Evolutionary conservation across 805 yeast genomes (phyloP), one percentile per base, ranked within the genome.

Genomic region (Saccharomycopsis olivae): DNA sequence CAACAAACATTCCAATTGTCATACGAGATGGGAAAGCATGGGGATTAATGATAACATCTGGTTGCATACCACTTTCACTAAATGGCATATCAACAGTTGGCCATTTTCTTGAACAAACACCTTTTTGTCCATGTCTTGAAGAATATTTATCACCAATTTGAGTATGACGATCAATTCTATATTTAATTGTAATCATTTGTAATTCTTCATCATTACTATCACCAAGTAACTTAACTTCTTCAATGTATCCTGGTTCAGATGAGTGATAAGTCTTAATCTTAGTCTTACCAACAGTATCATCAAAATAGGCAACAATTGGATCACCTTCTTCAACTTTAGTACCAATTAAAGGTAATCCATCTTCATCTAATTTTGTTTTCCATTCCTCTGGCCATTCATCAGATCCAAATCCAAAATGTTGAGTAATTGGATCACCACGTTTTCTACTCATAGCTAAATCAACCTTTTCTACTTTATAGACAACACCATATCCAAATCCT

Each of bases 1-100:
- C 98, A 36, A 92, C 96, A 64, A 92, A 92, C 97, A 92, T 92
- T 68, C 98, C 98, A 62, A 92, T 89, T 10, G 98, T 92, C 98
- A 92, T 92, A 69, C 98, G 92, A 36, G 97, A 89, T 52, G 98
- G 98, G 89, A 89, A 92, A 50, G 97, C 98, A 60, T 89, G 98
- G 3, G 98, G 98, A 60, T 92, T 92, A 56, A 92, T 92, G 56
- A 92, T 92, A 51, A 92, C 82, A 64, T 92, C 98, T 2, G 98
- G 98, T 60, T 84, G 95, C 47, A 92, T 89, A 54, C 98, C 98
- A 25, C 84, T 68, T 64, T 92, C 98, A 49, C 86, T 74, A 67
- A 92, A 92, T 40, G 98, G 98, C 95, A 92, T 78, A 60, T 92
- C 97, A 48, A 85, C 69, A 38, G 86, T 79, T 24, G 97, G 98